A percentile compares a stretch with the other conserved stretches of the same genome.
Conservation (phyloP, 2,329 filamentous ascomycete genomes). For the Penicillium sp. region DNA sequence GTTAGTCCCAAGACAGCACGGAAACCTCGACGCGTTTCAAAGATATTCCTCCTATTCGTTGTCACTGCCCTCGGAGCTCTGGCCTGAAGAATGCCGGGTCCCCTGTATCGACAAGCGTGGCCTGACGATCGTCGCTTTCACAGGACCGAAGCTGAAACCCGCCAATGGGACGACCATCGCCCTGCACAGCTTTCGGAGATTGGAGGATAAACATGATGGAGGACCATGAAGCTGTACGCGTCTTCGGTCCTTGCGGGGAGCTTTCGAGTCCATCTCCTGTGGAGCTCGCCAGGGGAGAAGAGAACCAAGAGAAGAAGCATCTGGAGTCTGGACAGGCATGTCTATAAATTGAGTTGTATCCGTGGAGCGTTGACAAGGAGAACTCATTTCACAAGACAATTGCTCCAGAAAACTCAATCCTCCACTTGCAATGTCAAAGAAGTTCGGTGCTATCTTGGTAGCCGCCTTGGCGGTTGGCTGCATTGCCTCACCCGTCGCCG, state of each 20-base stretch:
- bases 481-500: slow-evolving; percentile 15
- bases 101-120: neutral
- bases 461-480: slow-evolving; percentile 10
- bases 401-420: neutral
- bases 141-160: neutral
- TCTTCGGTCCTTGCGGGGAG: neutral
- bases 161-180: neutral
- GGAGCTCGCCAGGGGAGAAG: neutral
- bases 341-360: neutral
- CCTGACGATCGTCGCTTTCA: neutral
- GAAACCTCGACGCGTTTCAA: neutral
- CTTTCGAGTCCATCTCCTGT: neutral
- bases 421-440: slow-evolving; percentile 4
- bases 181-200: neutral
- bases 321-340: neutral
- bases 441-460: slow-evolving; percentile 8
- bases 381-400: neutral
- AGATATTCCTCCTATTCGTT: neutral
- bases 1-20: neutral
- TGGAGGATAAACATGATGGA: slow-evolving; percentile 6
- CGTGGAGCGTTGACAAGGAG: neutral
- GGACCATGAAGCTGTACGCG: neutral
- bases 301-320: neutral
- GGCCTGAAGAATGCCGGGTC: neutral
- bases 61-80: neutral